phyloP scores from a whole-genome alignment of 345 rosid species.

The Adansonia digitata region DNA sequence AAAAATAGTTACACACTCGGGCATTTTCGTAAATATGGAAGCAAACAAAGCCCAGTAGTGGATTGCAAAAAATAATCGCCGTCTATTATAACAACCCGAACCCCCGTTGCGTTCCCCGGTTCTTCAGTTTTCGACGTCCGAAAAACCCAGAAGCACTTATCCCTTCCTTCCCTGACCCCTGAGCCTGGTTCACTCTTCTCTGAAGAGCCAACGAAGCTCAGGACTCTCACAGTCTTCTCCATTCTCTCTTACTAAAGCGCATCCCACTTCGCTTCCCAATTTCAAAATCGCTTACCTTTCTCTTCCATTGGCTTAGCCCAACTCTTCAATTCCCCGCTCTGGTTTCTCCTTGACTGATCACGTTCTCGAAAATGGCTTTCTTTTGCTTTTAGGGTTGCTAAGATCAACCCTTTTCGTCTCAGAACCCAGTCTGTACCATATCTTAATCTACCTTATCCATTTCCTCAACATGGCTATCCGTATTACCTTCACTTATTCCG shows the following conservation, averaged over 20 bases:
- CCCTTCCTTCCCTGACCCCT: neutral
- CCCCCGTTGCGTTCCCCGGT: neutral
- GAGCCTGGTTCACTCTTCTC: slow-evolving; percentile 7
- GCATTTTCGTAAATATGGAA: slow-evolving; percentile 23
- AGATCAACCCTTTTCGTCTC: slow-evolving; percentile 22
- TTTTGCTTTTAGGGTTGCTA: slow-evolving; percentile 28
- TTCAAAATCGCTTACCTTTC: neutral
- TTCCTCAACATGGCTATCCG: slow-evolving; percentile 62
- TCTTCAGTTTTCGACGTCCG: neutral
- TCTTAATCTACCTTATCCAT: slow-evolving; percentile 38
- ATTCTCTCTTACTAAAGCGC: neutral
- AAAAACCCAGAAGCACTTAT: neutral
- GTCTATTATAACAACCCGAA: neutral
- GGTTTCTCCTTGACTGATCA: slow-evolving; percentile 20
- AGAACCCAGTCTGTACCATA: slow-evolving; percentile 40
- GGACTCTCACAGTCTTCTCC: neutral
- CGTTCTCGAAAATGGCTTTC: slow-evolving; percentile 16
- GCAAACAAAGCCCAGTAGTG: slow-evolving; percentile 12
- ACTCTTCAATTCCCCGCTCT: slow-evolving; percentile 24
- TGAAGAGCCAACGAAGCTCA: slow-evolving; percentile 12
- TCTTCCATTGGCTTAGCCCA: slow-evolving; percentile 12
- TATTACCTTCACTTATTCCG: slow-evolving; percentile 59
- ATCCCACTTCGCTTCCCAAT: neutral
- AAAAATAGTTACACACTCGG: neutral
- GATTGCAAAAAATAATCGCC: neutral